Base-by-base conservation (phyloP, 225 moss, liverwort and hornwort species). In the Pseudisothecium myosuroides region DNA sequence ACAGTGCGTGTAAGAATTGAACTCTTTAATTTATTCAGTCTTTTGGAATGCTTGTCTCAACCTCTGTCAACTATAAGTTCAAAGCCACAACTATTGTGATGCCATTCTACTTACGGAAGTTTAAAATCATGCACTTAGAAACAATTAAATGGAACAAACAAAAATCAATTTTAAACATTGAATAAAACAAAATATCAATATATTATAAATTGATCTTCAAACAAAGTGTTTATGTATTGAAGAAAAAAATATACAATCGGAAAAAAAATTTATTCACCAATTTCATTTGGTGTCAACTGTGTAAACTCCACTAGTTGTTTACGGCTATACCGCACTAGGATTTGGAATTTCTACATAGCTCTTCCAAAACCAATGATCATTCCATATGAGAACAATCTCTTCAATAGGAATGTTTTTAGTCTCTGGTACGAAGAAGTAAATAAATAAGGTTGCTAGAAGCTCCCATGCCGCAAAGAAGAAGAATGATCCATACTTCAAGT, bases 311-410 rank as follows among this genome's bases (percentile, higher is more conserved):
- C 19, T 14, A 54, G 9, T 8, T 27, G 2, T 52, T 14, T 16
- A 14, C 0, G 1, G 4, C 14, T 87, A 84, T 2, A 71, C 55
- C 5, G 34, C 0, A 65, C 3, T 14, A 36, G 62, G 41, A 61
- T 67, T 11, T 27, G 43, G 47, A 28, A 9, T 14, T 37, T 3
- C 14, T 7, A 87, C 29, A 8, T 80, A 23, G 0, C 4, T 50
- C 24, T 91, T 91, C 95, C 94, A 96, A 31, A 92, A 95, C 93
- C 95, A 96, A 52, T 96, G 96, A 10, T 85, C 73, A 23, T 17
- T 59, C 94, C 94, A 96, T 16, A 96, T 61, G 5, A 82, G 29
- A 31, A 62, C 41, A 86, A 96, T 93, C 21, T 96, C 93, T 83
- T 95, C 95, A 14, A 95, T 91, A 3, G 94, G 91, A 19, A 97